Evolutionary conservation across 2,329 filamentous ascomycete species (phyloP).

Genomic region (Cladosporium sp.): DNA sequence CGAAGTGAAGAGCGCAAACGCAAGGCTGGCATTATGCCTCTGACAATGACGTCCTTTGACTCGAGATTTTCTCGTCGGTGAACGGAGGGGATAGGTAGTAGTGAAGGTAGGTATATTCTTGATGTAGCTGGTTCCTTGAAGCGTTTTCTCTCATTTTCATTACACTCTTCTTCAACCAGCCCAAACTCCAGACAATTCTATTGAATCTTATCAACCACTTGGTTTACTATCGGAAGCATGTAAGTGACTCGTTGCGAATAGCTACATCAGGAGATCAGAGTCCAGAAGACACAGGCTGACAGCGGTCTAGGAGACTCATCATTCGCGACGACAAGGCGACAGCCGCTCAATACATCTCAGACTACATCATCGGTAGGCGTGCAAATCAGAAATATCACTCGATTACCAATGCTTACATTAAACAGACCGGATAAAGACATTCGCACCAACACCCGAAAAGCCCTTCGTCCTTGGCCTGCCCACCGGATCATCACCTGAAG

Average conservation of each 20-base stretch:
- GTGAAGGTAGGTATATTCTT: not conserved
- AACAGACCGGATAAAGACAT: slow-evolving; percentile 70
- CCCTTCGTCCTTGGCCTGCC: slow-evolving; percentile 82
- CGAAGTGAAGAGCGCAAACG: slow-evolving; percentile 1
- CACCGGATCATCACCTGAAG: slow-evolving; percentile 75
- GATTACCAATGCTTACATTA: slow-evolving; percentile 8
- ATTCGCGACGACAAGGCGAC: slow-evolving; percentile 67
- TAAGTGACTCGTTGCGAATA: not conserved
- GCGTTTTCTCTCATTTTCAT: too few species aligned
- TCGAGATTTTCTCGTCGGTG: not conserved
- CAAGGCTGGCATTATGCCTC: not conserved
- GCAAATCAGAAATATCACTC: not conserved
- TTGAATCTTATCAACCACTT: too few species aligned
- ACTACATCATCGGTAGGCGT: slow-evolving; percentile 68
- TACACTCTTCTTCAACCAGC: not conserved
- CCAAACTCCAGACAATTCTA: too few species aligned
- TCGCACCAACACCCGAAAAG: slow-evolving; percentile 65
- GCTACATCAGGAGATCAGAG: too few species aligned
- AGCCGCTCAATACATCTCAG: slow-evolving; percentile 72
- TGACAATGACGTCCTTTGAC: slow-evolving; percentile 3
- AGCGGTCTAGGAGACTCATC: slow-evolving; percentile 67
- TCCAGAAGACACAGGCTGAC: not conserved
- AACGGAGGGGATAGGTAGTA: not conserved
- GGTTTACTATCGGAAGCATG: not conserved
- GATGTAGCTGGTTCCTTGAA: not conserved